These are phyloP conservation scores for Dictyostelium brefeldianum DNA, from an alignment of 78 protist genomes.

Conservation along the genomic window DNA sequence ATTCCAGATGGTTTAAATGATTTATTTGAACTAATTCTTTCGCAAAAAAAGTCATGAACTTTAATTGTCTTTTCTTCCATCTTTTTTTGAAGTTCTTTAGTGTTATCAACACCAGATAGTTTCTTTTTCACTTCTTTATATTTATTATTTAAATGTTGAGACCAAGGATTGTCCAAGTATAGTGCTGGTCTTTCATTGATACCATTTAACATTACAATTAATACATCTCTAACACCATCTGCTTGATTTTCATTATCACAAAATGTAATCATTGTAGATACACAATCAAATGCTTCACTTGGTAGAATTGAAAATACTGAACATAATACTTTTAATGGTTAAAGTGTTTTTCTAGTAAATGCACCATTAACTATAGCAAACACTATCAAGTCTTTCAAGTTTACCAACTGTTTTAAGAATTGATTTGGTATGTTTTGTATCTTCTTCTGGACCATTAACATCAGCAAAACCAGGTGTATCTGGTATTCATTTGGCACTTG, in stretches of 20 bases:
- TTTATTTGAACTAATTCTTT: neutral
- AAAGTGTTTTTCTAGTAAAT: constrained; percentile 16
- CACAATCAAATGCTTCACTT: neutral
- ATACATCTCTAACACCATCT: neutral
- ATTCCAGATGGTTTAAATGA: constrained; percentile 36
- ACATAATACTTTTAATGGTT: constrained; percentile 8
- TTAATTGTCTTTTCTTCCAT: neutral
- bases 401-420: neutral
- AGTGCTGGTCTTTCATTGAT: constrained; percentile 10
- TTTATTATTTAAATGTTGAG: neutral
- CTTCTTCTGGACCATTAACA: neutral
- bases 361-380: constrained; percentile 6
- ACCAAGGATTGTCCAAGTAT: constrained; percentile 27
- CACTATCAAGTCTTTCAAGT: constrained; percentile 25
- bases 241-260: neutral
- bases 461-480: constrained; percentile 32
- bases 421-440: constrained; percentile 2
- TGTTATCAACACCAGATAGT: constrained; percentile 3
- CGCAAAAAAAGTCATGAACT: neutral
- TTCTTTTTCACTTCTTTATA: neutral
- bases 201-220: neutral
- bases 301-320: constrained; percentile 20
- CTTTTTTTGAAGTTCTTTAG: constrained; percentile 1
- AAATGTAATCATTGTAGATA: constrained; percentile 12
- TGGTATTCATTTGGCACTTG: too few relatives aligned